Evolutionary conservation across 768 basidiomycete genomes (phyloP), one percentile per base, ranked within the genome.

Genomic region (Lactarius quietus): DNA sequence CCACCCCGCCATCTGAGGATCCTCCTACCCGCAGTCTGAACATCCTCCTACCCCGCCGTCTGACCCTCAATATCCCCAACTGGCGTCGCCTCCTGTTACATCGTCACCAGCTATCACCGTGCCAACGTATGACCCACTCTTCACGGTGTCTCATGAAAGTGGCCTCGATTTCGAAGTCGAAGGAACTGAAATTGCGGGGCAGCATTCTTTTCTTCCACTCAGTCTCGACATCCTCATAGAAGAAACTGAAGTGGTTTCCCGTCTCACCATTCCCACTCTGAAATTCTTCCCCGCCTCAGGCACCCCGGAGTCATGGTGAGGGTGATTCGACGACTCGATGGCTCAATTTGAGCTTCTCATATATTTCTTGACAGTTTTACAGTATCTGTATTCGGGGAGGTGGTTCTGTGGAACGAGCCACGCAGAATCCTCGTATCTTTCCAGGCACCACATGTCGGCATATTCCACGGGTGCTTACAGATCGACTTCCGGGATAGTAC

Each of bases 81-180:
- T 54, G 5, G 18, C 4, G 1, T 29, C 54, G 6, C 9, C 15
- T 9, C 20, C 26, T 23, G 20, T 12, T 15, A 9, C 20, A 8
- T 23, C 38, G 6, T 28, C 31, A 52, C 31, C 45, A n/a, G 28
- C 55, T 15, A 7, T 0, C 2, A 7, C 4, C 7, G 12, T n/a
- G 17, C 26, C 23, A 54, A 17, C 48, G 14, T 6, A 15, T n/a
- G 56, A 57, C 39, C 57, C 61, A 31, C 39, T 51, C 10, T 26
- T 66, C 52, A 38, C n/a, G 0, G 61, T 66, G 14, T 58, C 65
- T 17, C 9, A 36, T 26, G 61, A 59, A 58, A 33, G 29, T 54
- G 65, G 65, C 36, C 51, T 66, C 35, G 39, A 62, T 38, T 62
- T 66, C 26, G 18, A 36, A 8, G 57, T 38, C 18, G 51, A 45